phyloP scores from a whole-genome alignment of 2,329 filamentous ascomycete genomes.

The Aspergillus sojae region DNA sequence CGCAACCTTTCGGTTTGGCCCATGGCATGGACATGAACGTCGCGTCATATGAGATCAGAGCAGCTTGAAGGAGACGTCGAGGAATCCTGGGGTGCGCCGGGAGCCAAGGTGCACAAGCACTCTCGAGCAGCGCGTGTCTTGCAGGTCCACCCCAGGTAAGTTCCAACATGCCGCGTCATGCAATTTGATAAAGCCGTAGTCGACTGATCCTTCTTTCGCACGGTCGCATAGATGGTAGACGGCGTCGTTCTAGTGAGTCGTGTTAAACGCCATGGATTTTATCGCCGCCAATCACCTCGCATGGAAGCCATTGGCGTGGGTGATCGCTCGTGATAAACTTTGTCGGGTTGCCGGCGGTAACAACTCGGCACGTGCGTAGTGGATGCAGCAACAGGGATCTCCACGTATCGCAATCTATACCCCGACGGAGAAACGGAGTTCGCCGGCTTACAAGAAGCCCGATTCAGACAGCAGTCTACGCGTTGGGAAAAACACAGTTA shows the following conservation, averaged over 20 bases:
- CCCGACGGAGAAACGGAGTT: conserved; percentile 12
- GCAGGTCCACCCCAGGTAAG: neutral
- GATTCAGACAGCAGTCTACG: conserved; percentile 53
- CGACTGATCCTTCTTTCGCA: neutral
- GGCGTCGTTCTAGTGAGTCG: neutral
- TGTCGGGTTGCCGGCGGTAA: conserved; percentile 18
- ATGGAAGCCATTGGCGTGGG: neutral
- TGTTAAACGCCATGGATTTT: neutral
- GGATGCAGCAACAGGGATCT: conserved; percentile 18
- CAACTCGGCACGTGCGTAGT: conserved; percentile 10
- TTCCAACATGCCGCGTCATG: neutral
- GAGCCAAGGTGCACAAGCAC: neutral
- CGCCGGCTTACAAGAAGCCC: conserved; percentile 46
- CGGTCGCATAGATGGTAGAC: neutral
- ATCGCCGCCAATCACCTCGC: conserved; percentile 4
- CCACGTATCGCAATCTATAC: conserved; percentile 11
- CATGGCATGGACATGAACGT: neutral
- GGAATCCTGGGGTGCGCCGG: neutral
- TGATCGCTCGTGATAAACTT: conserved; percentile 6
- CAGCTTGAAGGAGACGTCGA: neutral
- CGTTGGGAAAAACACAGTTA: conserved; percentile 34
- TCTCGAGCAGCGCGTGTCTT: neutral
- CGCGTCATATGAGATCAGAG: neutral
- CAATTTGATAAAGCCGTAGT: neutral
- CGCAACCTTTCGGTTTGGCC: neutral